phyloP scores from a whole-genome alignment of 2,329 filamentous ascomycete genomes.

The Diaporthe velutina region DNA sequence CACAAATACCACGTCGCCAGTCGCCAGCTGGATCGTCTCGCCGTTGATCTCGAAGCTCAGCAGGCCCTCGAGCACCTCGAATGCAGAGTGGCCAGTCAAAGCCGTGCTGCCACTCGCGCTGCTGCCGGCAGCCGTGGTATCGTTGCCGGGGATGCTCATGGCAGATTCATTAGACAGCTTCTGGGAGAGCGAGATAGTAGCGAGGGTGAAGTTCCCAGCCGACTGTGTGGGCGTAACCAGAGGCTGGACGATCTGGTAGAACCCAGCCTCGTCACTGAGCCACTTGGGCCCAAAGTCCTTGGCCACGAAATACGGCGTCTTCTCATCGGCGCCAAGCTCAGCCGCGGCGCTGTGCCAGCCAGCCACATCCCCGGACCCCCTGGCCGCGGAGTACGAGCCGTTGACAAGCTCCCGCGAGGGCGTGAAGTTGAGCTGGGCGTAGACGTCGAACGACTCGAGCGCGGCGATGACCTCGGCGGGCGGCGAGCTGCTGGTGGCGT shows the following conservation, averaged over 20 bases:
- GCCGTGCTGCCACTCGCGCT: conserved; percentile 22
- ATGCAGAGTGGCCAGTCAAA: conserved; percentile 34
- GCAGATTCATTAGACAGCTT: conserved; percentile 22
- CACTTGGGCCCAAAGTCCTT: conserved; percentile 61
- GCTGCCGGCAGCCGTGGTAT: not conserved
- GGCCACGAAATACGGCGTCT: conserved; percentile 57
- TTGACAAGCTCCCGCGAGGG: conserved; percentile 56
- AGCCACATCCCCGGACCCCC: conserved; percentile 47
- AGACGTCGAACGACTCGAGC: conserved; percentile 58
- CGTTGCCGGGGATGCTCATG: conserved; percentile 24
- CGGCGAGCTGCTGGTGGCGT: conserved; percentile 44
- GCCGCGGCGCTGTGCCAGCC: conserved; percentile 56
- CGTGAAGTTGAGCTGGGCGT: conserved; percentile 54
- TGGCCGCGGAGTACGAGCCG: conserved; percentile 43
- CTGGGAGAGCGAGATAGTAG: conserved; percentile 54
- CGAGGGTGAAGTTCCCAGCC: conserved; percentile 56
- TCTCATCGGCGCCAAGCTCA: conserved; percentile 46
- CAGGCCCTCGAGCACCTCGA: conserved; percentile 40
- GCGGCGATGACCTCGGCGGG: conserved; percentile 49
- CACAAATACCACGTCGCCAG: conserved; percentile 40
- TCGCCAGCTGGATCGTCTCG: conserved; percentile 35
- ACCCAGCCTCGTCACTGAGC: conserved; percentile 51
- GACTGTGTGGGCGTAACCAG: conserved; percentile 56
- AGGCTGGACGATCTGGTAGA: conserved; percentile 58
- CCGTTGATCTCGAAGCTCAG: conserved; percentile 38